Evolutionary conservation across 208 protist genomes (phyloP).

Genomic region (Acanthamoeba triangularis): DNA sequence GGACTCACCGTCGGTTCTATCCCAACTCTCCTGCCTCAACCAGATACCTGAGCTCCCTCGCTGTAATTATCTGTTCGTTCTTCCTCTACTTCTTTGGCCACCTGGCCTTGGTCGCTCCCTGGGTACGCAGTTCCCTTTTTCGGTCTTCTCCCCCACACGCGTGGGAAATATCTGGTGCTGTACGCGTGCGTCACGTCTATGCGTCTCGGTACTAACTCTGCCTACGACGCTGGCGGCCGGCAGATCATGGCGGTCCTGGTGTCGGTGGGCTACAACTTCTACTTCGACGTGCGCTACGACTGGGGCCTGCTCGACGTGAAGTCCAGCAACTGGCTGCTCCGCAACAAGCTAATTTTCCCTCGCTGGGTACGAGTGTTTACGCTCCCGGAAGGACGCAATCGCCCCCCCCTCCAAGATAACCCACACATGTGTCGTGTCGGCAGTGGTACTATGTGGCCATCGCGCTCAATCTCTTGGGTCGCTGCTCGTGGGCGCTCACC

Average conservation of each 20-base stretch:
- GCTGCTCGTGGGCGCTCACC: constrained; percentile 85
- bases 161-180: too few species aligned
- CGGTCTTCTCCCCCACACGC: too few species aligned
- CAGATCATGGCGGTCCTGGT: background rate
- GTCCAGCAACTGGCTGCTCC: constrained; percentile 13
- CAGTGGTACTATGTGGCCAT: constrained; percentile 87
- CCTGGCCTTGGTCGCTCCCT: background rate
- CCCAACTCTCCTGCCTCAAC: background rate
- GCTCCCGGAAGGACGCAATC: background rate
- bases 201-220: too few species aligned
- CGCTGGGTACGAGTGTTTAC: too few species aligned
- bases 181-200: background rate
- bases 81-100: background rate
- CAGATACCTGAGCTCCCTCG: background rate
- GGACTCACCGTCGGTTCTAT: too few species aligned
- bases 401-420: background rate
- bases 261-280: constrained; percentile 4
- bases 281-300: constrained; percentile 11
- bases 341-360: constrained; percentile 49
- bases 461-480: constrained; percentile 80
- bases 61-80: background rate
- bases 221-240: too few species aligned
- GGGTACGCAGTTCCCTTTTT: background rate
- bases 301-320: constrained; percentile 50
- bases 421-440: background rate